Percentiles rank a stretch among this genome's conserved stretches.
These are phyloP conservation scores for Puccinia horiana DNA, from an alignment of 1,284 basidiomycete species.

Conservation along the genomic window DNA sequence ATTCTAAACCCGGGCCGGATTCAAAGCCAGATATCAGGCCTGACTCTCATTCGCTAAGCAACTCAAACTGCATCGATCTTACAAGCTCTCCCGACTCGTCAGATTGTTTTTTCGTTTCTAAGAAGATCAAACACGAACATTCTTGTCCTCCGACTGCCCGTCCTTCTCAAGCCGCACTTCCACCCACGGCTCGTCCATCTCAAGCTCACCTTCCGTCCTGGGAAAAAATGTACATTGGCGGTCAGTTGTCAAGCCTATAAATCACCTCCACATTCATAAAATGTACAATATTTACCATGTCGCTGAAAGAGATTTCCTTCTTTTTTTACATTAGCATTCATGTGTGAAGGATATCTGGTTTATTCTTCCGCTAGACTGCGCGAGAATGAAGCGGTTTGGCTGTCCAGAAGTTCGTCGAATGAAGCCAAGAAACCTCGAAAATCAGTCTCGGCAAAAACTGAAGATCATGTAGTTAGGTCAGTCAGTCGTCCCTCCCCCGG, in stretches of 20 bases:
- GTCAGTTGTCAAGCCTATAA: slow-evolving; percentile 15
- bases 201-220: background rate
- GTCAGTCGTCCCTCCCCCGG: too few relatives aligned
- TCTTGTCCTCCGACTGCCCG: slow-evolving; percentile 1
- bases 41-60: background rate
- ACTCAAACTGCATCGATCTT: slow-evolving; percentile 9
- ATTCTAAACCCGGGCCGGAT: background rate
- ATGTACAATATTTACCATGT: background rate
- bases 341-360: slow-evolving; percentile 40
- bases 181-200: background rate
- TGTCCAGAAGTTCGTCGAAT: slow-evolving; percentile 1
- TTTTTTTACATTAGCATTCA: slow-evolving; percentile 13
- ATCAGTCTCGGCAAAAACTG: slow-evolving; percentile 5
- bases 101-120: background rate
- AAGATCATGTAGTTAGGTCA: slow-evolving; percentile 44
- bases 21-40: background rate
- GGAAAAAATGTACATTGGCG: slow-evolving; percentile 21
- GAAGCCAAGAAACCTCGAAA: background rate
- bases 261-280: too few relatives aligned
- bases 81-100: slow-evolving; percentile 6
- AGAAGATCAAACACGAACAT: background rate
- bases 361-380: slow-evolving; percentile 26
- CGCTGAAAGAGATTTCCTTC: too few relatives aligned
- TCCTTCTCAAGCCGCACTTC: background rate
- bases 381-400: slow-evolving; percentile 35